A percentile compares a stretch with the other conserved stretches of the same genome.
These are phyloP conservation scores for Coniosporium tulheliwenetii DNA, from an alignment of 2,329 filamentous ascomycete genomes.

Conservation along the genomic window DNA sequence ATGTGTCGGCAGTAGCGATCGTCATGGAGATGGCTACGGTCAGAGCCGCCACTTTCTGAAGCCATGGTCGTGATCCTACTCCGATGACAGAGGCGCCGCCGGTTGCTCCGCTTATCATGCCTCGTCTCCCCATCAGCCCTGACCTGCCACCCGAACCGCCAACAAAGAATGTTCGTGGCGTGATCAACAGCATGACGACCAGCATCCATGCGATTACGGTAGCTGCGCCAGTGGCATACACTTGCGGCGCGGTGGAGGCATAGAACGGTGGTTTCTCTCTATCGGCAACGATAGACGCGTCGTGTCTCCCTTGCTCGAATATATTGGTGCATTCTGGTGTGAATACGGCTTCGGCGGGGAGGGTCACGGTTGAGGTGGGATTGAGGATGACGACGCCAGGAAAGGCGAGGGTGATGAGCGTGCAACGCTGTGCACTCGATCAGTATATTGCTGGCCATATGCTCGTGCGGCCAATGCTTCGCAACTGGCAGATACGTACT, in stretches of 20 bases:
- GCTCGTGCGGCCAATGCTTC: no score
- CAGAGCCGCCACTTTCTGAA: constrained; percentile 57
- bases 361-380: constrained; percentile 39
- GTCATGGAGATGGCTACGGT: constrained; percentile 68
- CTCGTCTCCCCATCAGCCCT: constrained; percentile 63
- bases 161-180: constrained; percentile 83
- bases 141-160: constrained; percentile 51
- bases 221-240: constrained; percentile 81
- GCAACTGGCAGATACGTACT: no score
- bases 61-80: constrained; percentile 82
- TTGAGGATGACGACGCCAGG: constrained; percentile 39
- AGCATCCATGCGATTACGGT: constrained; percentile 86
- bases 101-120: constrained; percentile 67
- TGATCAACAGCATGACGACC: constrained; percentile 86
- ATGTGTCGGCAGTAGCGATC: constrained; percentile 84
- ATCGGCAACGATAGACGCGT: constrained; percentile 35
- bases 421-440: constrained; percentile 32
- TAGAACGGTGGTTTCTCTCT: constrained; percentile 80
- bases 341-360: constrained; percentile 45
- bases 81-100: constrained; percentile 51
- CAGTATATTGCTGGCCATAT: no score
- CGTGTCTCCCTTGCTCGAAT: constrained; percentile 18
- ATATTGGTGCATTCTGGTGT: constrained; percentile 37
- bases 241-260: constrained; percentile 80
- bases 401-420: constrained; percentile 45